phyloP scores from a whole-genome alignment of 1,284 basidiomycete species.

The Neolentinus lepideus region DNA sequence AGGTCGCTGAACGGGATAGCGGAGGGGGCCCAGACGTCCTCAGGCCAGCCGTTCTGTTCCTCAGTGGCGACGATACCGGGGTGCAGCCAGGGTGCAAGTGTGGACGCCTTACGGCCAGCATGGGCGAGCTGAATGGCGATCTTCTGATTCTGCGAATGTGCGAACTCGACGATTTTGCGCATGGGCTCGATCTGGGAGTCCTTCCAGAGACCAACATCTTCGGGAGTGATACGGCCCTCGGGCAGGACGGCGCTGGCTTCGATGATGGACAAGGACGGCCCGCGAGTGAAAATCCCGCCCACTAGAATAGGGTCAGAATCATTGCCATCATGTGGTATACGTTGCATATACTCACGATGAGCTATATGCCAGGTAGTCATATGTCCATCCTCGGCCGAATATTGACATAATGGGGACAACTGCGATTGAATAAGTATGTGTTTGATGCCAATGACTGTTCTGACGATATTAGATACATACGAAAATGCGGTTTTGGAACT shows the following conservation, averaged over 20 bases:
- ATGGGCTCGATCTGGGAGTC: conserved; percentile 64
- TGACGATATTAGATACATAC: too few relatives aligned
- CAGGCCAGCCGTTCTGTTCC: conserved; percentile 55
- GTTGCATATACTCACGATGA: conserved; percentile 37
- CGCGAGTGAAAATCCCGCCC: conserved; percentile 42
- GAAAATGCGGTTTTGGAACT: conserved; percentile 66
- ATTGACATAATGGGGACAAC: conserved; percentile 67
- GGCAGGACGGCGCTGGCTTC: conserved; percentile 70
- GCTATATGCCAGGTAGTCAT: conserved; percentile 73
- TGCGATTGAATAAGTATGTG: too few relatives aligned
- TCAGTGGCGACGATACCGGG: conserved; percentile 24
- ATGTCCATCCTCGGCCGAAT: conserved; percentile 61
- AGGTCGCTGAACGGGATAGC: conserved; percentile 36
- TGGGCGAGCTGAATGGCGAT: conserved; percentile 78
- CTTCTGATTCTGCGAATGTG: conserved; percentile 53
- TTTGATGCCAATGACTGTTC: too few relatives aligned
- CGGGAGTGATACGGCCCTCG: conserved; percentile 71
- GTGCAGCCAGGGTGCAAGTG: conserved; percentile 53
- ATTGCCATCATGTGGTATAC: background rate
- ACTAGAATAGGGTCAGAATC: conserved; percentile 9
- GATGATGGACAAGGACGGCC: conserved; percentile 52
- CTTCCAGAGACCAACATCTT: conserved; percentile 67
- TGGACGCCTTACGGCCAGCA: conserved; percentile 70
- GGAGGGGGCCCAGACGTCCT: conserved; percentile 27
- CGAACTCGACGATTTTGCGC: conserved; percentile 59